A percentile compares a stretch with the other conserved stretches of the same genome.
These are phyloP conservation scores for Trypanosoma mega DNA, from an alignment of 208 protist genomes.

Conservation along the genomic window DNA sequence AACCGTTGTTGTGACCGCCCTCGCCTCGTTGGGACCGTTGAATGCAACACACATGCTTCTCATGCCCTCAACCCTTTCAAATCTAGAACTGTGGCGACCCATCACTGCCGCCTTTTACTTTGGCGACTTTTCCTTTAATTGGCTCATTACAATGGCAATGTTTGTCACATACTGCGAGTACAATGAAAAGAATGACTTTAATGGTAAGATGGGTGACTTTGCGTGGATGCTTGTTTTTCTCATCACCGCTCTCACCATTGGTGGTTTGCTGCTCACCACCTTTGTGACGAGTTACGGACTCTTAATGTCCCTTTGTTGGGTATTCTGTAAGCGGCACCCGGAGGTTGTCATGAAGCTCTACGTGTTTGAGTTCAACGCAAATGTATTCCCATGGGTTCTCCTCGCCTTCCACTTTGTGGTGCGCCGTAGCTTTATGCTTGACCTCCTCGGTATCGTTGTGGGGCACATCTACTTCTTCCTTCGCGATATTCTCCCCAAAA, in stretches of 20 bases:
- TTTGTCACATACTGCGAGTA: conserved; percentile 78
- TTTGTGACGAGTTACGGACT: conserved; percentile 61
- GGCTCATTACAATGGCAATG: conserved; percentile 75
- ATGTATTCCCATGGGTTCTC: conserved; percentile 83
- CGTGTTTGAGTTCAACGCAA: conserved; percentile 74
- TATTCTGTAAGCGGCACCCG: conserved; percentile 88
- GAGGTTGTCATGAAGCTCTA: conserved; percentile 60
- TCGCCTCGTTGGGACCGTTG: conserved; percentile 42
- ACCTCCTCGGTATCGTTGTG: conserved; percentile 67
- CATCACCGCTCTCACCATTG: conserved; percentile 25
- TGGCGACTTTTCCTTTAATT: conserved; percentile 76
- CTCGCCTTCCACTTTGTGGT: conserved; percentile 75
- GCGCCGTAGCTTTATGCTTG: conserved; percentile 47
- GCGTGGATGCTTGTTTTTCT: conserved; percentile 77
- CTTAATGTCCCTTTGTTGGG: conserved; percentile 80
- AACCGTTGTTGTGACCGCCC: conserved; percentile 44
- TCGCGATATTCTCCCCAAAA: conserved; percentile 65
- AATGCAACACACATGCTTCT: conserved; percentile 35
- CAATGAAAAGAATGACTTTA: conserved; percentile 78
- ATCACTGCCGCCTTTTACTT: conserved; percentile 76
- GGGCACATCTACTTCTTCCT: conserved; percentile 83
- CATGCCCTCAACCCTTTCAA: conserved; percentile 29
- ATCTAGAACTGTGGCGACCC: conserved; percentile 62
- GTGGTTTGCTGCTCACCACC: conserved; percentile 38
- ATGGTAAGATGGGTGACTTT: conserved; percentile 70